These are phyloP conservation scores for Talaromyces pinophilus DNA, from an alignment of 2,329 filamentous ascomycete genomes.

Conservation along the genomic window DNA sequence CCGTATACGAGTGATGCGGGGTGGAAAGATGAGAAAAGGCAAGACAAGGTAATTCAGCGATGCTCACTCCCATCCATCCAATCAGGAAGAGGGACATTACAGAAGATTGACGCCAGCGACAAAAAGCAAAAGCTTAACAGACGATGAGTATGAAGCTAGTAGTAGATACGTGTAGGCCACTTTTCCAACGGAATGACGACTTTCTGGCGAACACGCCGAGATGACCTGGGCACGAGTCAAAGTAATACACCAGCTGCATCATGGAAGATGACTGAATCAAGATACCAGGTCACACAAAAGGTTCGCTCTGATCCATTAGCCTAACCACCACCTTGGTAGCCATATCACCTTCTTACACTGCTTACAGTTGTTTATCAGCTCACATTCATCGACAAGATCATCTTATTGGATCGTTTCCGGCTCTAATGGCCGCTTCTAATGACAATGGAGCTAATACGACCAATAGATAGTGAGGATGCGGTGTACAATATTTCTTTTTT, in stretches of 20 bases:
- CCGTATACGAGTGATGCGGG: too few species aligned
- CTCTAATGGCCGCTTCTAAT: not conserved
- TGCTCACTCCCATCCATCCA: not conserved
- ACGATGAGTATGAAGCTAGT: not conserved
- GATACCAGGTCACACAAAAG: not conserved
- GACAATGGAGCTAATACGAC: not conserved
- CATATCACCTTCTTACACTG: not conserved
- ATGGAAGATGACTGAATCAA: not conserved
- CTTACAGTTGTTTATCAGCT: not conserved
- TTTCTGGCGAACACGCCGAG: too few species aligned
- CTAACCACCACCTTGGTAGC: conserved; percentile 9
- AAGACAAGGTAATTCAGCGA: not conserved
- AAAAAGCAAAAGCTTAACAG: not conserved
- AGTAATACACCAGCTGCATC: not conserved
- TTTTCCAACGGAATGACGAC: too few species aligned
- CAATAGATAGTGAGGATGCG: not conserved
- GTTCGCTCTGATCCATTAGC: not conserved
- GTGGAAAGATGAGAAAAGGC: too few species aligned
- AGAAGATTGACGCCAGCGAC: not conserved
- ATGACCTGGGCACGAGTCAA: not conserved
- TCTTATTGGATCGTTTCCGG: conserved; percentile 3
- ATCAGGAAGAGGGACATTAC: not conserved
- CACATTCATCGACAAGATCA: not conserved
- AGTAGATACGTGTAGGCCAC: not conserved
- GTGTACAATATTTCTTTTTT: not conserved